Evolutionary conservation across 2,329 filamentous ascomycete species (phyloP), one percentile per base, ranked within the genome.

Genomic region (Fusarium bulbicola): DNA sequence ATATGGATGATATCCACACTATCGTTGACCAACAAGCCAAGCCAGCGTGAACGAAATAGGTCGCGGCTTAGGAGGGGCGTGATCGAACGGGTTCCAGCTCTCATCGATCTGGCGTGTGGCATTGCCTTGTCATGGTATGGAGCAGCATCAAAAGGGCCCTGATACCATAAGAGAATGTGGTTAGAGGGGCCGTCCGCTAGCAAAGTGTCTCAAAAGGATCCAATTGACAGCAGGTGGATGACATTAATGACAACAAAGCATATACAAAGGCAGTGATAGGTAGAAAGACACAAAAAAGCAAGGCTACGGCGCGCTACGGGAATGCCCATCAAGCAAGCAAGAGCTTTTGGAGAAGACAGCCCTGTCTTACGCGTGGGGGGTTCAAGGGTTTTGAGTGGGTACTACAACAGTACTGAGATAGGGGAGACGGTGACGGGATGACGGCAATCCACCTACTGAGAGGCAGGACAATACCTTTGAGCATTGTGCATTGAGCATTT

Each of bases 351-450:
- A 68, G 49, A 46, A 32, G 57, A 39, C 61, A 42, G 66, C 59
- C 59, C 63, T 68, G 71, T 57, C 60, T 59, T 26, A 65, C 42
- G 64, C 72, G 72, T 74, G 72, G 72, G 59, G 68, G 67, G 59
- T 26, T 50, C 63, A 72, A 63, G 59, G 57, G 63, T 64, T 63
- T 59, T 63, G 57, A 74, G 64, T 72, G 71, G 71, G 53, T 52
- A 58, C 65, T 42, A 3, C 32, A 32, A 14, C 32, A 34, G 32
- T 34, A 34, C 32, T 16, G 14, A 34, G 32, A 7, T 34, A 58
- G 65, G 65, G 50, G 71, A 66, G 67, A 66, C 53, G 52, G 67
- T 69, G 67, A 74, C 68, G 71, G 71, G 63, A 74, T 73, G 70
- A 73, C 66, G 54, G 59, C n/a, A 58, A 32, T 30, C 45, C 30